Conservation (phyloP, 106 monocot genomes). For the Dioscorea zingiberensis region DNA sequence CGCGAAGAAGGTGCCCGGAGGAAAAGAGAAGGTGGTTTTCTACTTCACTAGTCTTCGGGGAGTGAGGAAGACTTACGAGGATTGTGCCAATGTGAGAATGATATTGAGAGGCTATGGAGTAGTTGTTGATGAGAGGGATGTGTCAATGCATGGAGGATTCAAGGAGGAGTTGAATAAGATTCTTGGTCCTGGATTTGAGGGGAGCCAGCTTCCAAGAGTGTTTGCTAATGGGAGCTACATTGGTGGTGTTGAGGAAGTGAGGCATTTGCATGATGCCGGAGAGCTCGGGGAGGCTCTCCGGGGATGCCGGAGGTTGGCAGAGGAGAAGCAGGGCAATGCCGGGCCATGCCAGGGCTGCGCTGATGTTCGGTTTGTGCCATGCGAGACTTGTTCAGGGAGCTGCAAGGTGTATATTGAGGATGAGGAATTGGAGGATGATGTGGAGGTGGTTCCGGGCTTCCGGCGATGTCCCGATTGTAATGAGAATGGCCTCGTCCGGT, state of each 20-base stretch:
- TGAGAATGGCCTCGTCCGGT: conserved; percentile 86
- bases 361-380: conserved; percentile 55
- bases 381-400: conserved; percentile 65
- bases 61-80: conserved; percentile 72
- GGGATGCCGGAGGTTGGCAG: conserved; percentile 32
- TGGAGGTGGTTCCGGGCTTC: conserved; percentile 29
- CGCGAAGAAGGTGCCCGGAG: conserved; percentile 12
- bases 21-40: conserved; percentile 47
- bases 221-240: conserved; percentile 60
- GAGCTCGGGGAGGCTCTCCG: conserved; percentile 27
- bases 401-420: conserved; percentile 67
- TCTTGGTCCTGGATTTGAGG: conserved; percentile 27
- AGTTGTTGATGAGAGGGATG: conserved; percentile 76
- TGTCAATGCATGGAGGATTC: conserved; percentile 70
- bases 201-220: conserved; percentile 48
- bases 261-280: conserved; percentile 55
- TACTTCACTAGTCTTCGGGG: conserved; percentile 87
- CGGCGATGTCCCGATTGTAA: conserved; percentile 71
- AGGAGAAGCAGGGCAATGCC: conserved; percentile 4
- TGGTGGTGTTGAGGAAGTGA: conserved; percentile 68
- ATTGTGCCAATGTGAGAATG: conserved; percentile 37
- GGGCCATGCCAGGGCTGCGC: conserved; percentile 45
- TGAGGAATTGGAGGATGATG: conserved; percentile 16
- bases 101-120: conserved; percentile 56
- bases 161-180: conserved; percentile 58